A percentile compares a stretch with the other conserved stretches of the same genome.
phyloP scores from a whole-genome alignment of 2,329 filamentous ascomycete species.

The Anisogramma anomala region DNA sequence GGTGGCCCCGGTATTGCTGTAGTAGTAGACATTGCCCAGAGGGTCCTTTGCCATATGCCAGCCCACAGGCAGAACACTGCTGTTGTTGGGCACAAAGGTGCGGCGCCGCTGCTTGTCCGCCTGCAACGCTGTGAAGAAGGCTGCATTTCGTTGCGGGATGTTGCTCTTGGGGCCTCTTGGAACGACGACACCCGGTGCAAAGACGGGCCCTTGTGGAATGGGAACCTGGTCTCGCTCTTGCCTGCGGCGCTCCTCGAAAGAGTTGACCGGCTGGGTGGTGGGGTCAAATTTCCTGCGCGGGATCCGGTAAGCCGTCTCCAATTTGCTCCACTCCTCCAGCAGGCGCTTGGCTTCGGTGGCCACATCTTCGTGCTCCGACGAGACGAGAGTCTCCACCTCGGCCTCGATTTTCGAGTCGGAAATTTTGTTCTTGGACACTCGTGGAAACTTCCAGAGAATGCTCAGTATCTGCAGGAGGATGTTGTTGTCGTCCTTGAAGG shows the following conservation, averaged over 20 bases:
- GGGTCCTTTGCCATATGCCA: conserved; percentile 71
- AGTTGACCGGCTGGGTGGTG: conserved; percentile 42
- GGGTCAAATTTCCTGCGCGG: conserved; percentile 78
- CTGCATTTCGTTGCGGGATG: conserved; percentile 40
- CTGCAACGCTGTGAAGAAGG: conserved; percentile 31
- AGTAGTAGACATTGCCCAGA: conserved; percentile 72
- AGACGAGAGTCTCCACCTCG: conserved; percentile 57
- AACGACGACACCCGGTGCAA: conserved; percentile 32
- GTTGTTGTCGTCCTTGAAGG: conserved; percentile 82
- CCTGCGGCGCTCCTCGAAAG: conserved; percentile 53
- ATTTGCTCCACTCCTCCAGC: conserved; percentile 74
- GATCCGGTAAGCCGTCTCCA: conserved; percentile 87
- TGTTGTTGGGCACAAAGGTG: conserved; percentile 32
- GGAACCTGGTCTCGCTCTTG: conserved; percentile 34
- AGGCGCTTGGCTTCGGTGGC: conserved; percentile 58
- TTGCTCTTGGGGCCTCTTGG: conserved; percentile 51
- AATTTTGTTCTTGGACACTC: conserved; percentile 93
- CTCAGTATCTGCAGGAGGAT: conserved; percentile 81
- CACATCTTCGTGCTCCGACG: conserved; percentile 63
- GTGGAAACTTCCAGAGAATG: conserved; percentile 78
- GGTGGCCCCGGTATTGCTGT: conserved; percentile 63
- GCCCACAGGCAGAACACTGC: conserved; percentile 57
- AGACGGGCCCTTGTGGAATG: conserved; percentile 11
- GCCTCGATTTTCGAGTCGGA: conserved; percentile 89
- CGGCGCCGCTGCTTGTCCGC: conserved; percentile 44